Conservation (phyloP, 345 rosid species). For the Cardamine resedifolia region DNA sequence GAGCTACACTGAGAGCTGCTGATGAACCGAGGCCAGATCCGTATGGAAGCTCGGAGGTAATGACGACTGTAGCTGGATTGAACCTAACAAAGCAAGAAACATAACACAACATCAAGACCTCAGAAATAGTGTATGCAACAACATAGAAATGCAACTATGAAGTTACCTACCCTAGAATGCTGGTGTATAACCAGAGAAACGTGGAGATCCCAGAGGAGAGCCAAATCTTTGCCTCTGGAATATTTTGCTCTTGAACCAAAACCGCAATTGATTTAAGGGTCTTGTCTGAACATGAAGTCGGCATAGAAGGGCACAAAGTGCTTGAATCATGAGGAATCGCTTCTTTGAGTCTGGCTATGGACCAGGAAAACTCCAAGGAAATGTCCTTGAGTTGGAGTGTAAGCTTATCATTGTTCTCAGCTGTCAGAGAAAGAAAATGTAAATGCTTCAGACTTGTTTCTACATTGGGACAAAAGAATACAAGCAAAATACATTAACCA, state of each 20-base stretch:
- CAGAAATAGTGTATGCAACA: neutral
- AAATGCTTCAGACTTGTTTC: conserved; percentile 10
- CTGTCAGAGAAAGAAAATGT: conserved; percentile 39
- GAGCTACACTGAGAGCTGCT: conserved; percentile 79
- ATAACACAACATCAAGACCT: neutral
- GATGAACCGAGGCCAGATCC: conserved; percentile 98
- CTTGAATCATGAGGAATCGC: conserved; percentile 44
- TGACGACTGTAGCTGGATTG: conserved; percentile 66
- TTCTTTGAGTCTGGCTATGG: conserved; percentile 59
- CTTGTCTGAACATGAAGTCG: conserved; percentile 57
- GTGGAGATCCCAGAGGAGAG: conserved; percentile 74
- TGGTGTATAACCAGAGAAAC: conserved; percentile 87
- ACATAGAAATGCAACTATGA: neutral
- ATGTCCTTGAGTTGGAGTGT: conserved; percentile 61
- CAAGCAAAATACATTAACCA: neutral
- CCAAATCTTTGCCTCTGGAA: conserved; percentile 67
- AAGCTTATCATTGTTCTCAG: conserved; percentile 50
- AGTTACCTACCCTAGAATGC: conserved; percentile 68
- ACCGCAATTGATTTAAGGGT: conserved; percentile 45
- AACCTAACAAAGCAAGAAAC: conserved; percentile 47
- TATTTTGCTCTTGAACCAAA: conserved; percentile 67
- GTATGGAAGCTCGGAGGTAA: conserved; percentile 80
- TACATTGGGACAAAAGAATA: neutral
- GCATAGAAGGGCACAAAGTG: conserved; percentile 50
- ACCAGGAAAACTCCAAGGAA: conserved; percentile 77